Percentiles rank a stretch among this genome's conserved stretches.
phyloP scores from a whole-genome alignment of 2,329 filamentous ascomycete species.

The Calonectria montana region DNA sequence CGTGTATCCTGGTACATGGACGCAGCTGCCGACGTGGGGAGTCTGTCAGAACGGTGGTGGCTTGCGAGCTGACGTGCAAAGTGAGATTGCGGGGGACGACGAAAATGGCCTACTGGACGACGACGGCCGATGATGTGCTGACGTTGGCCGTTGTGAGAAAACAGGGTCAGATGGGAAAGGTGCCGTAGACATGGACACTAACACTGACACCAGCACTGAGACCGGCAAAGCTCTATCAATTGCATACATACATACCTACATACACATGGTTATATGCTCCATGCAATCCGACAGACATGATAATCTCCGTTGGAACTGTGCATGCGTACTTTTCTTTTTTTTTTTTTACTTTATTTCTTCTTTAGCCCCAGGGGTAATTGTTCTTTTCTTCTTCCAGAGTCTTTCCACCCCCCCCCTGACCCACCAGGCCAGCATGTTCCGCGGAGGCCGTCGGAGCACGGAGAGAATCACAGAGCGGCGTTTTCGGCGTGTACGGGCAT shows the following conservation, averaged over 20 bases:
- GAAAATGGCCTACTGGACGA: neutral
- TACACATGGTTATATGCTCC: neutral
- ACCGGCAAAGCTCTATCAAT: neutral
- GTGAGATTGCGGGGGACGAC: neutral
- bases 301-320: neutral
- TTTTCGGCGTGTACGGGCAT: neutral
- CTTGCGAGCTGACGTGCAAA: neutral
- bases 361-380: neutral
- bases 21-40: no score
- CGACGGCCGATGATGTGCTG: neutral
- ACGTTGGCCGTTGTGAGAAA: neutral
- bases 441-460: neutral
- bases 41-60: neutral
- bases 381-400: neutral
- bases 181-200: no score
- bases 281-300: neutral
- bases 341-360: neutral
- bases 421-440: neutral
- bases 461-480: neutral
- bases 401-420: no score
- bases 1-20: no score
- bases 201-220: no score
- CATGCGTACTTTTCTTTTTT: neutral
- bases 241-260: neutral
- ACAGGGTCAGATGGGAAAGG: neutral